Base-by-base conservation (phyloP, 257 asterid species). In the Jacaranda mimosifolia region DNA sequence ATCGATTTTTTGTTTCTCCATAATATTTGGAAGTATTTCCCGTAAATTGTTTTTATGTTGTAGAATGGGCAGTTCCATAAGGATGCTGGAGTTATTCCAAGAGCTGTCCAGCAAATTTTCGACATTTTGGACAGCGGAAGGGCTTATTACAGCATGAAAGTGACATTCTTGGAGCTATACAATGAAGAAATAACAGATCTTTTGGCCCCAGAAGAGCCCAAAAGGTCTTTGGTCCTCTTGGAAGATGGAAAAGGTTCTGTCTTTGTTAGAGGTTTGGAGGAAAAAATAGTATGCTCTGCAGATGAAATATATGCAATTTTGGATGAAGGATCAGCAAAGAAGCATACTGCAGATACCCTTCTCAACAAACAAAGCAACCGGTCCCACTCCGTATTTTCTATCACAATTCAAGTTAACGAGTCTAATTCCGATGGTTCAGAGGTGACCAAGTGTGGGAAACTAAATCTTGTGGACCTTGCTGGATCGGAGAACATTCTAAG, bases 211-310 rank as follows among this genome's bases (percentile, higher is more conserved):
- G 99, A 96, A 76, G 99, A 96, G 86, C 82, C 96, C 0, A 93
- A 96, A 91, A 96, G 92, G 80, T 97, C 98, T 46, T 83, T 92
- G 57, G 99, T 98, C 9, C 95, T 96, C 48, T 93, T 96, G 99
- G 99, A 96, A 82, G 99, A 96, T 36, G 99, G 99, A 15, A 96
- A 96, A 80, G 99, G 98, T 56, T 98, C 97, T 78, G 97, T 96
- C 65, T 79, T 93, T 69, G 98, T 96, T 58, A 84, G 99, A 80
- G 99, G 98, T 79, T 80, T 93, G 90, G 99, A 96, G 83, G 99
- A 96, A 84, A 98, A 96, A 87, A 88, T 93, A 53, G 99, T 96
- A 67, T 88, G 94, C 68, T 88, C 96, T 77, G 97, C 98, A 42
- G 87, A 90, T 86, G 99, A 93, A 83, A 96, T 96, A 64, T 96